Evolutionary conservation across 148 eudicot species (phyloP), one percentile per base, ranked within the genome.

Genomic region (Chenopodium berlandieri): DNA sequence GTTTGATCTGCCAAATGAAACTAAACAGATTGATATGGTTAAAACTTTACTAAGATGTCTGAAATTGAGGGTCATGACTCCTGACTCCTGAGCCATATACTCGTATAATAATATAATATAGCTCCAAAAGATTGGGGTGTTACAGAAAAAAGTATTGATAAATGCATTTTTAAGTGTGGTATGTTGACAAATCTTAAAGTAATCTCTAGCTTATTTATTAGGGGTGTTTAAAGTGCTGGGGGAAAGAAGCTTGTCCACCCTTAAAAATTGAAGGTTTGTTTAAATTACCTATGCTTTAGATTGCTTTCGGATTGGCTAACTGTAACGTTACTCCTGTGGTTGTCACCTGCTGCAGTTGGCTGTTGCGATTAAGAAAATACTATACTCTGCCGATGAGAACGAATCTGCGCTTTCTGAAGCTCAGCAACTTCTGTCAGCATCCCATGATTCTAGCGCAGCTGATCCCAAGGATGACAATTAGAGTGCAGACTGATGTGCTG

Each of bases 371-470:
- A 93, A 90, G 87, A 93, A 88, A 93, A 91, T 95, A 82, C 75
- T 95, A 79, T 95, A 95, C 84, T 94, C 97, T 60, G 86, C 86
- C 56, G 98, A 93, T 75, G 93, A 81, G n/a, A 85, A 89, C 82
- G 97, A 89, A 72, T 88, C 94, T 0, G 88, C 87, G 44, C 90
- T 91, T 34, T 87, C 84, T 32, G 96, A 89, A 85, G 97, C 98
- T 75, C 96, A 91, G 73, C 88, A 90, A 78, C 79, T 88, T 37
- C 50, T 89, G 47, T 27, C 84, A 19, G 87, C 82, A 66, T 75
- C 88, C 25, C 74, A 76, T 4, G 76, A 79, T 52, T 82, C 66
- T 17, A 82, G 71, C 77, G 81, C 78, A 74, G 75, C 71, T n/a
- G 86, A 79, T 44, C 69, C 73, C 4, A 83, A 86, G 48, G 71